A percentile compares a stretch with the other conserved stretches of the same genome.
Evolutionary conservation across 768 basidiomycete genomes (phyloP).

Genomic region (Paxillus involutus): DNA sequence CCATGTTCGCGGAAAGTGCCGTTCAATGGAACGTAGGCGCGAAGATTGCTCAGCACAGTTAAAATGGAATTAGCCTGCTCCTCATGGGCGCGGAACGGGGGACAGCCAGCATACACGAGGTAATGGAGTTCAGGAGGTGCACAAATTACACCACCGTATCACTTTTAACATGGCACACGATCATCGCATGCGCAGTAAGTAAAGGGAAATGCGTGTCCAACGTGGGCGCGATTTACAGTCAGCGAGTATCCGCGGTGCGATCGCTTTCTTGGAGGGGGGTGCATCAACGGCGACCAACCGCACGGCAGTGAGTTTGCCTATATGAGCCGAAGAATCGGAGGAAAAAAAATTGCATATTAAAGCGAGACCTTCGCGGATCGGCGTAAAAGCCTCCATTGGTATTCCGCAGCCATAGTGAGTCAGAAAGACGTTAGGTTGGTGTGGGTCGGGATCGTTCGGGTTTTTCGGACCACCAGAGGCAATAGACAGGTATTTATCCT

Average conservation of each 20-base stretch:
- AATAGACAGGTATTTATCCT: too few species aligned
- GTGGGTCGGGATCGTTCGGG: too few species aligned
- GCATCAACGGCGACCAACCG: neutral
- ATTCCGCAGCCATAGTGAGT: neutral
- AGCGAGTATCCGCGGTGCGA: neutral
- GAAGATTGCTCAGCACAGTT: slow-evolving; percentile 7
- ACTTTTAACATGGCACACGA: neutral
- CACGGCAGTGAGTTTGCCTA: neutral
- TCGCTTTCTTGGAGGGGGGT: neutral
- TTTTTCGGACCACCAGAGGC: too few species aligned
- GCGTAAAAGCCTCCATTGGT: neutral
- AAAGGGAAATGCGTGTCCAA: neutral
- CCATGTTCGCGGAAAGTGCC: slow-evolving; percentile 7
- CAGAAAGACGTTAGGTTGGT: too few species aligned
- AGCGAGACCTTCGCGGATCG: too few species aligned
- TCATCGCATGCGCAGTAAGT: neutral
- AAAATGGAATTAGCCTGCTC: slow-evolving; percentile 5
- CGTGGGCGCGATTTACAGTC: neutral
- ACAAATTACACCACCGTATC: neutral
- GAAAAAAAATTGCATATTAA: too few species aligned
- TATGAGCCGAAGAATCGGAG: too few species aligned
- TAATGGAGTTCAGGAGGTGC: neutral
- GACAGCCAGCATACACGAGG: slow-evolving; percentile 19
- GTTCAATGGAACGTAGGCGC: slow-evolving; percentile 7
- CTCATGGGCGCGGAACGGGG: slow-evolving; percentile 4